Conservation (phyloP, 2,329 filamentous ascomycete species). For the Pyrenophora tritici-repentis region DNA sequence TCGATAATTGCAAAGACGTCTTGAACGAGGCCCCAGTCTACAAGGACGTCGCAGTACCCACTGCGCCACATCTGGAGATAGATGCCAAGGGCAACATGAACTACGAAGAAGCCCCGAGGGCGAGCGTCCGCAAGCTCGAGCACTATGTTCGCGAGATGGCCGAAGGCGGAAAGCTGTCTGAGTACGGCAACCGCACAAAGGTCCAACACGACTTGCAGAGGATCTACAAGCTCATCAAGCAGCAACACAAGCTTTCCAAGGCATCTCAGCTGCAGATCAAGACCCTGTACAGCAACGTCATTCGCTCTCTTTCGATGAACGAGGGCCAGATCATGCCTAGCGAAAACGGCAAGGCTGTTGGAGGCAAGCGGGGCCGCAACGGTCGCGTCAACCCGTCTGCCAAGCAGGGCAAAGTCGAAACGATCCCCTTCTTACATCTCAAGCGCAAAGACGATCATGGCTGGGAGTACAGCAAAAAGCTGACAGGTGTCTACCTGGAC, state of each 20-base stretch:
- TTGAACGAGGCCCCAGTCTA: slow-evolving; percentile 82
- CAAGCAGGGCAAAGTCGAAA: slow-evolving; percentile 90
- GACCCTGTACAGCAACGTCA: slow-evolving; percentile 88
- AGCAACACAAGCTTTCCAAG: slow-evolving; percentile 97
- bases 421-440: slow-evolving; percentile 94
- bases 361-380: slow-evolving; percentile 63
- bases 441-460: slow-evolving; percentile 93
- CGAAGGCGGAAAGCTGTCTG: slow-evolving; percentile 95
- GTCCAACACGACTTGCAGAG: slow-evolving; percentile 93
- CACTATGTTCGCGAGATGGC: slow-evolving; percentile 99
- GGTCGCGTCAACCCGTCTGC: slow-evolving; percentile 58
- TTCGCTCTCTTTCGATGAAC: slow-evolving; percentile 95
- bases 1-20: slow-evolving; percentile 97
- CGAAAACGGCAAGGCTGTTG: slow-evolving; percentile 71
- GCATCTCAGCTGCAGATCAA: slow-evolving; percentile 96
- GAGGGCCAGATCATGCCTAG: slow-evolving; percentile 95
- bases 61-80: slow-evolving; percentile 88
- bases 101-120: slow-evolving; percentile 84
- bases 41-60: slow-evolving; percentile 93
- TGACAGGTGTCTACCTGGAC: slow-evolving; percentile 90
- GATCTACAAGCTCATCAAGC: slow-evolving; percentile 97
- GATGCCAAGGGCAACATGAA: slow-evolving; percentile 90
- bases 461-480: slow-evolving; percentile 99
- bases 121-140: slow-evolving; percentile 93
- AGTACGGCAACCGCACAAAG: slow-evolving; percentile 97